Evolutionary conservation across 2,329 filamentous ascomycete genomes (phyloP).

Genomic region (Sclerotinia trifoliorum): DNA sequence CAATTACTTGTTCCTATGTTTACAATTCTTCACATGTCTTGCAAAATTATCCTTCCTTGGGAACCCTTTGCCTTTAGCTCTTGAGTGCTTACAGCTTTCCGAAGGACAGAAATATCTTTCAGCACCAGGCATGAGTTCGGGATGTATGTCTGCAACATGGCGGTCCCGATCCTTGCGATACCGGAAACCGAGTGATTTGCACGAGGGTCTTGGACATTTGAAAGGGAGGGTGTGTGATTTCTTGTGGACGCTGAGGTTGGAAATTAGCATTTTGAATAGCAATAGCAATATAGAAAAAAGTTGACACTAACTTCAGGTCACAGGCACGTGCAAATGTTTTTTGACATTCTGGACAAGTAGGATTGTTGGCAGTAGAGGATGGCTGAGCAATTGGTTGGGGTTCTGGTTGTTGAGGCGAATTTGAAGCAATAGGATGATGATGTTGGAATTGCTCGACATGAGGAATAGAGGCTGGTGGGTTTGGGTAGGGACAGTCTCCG

Average conservation of each 20-base stretch:
- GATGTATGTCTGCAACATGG: neutral
- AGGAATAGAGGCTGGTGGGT: neutral
- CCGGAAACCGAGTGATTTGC: neutral
- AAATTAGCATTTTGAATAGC: neutral
- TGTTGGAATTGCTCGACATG: slow-evolving; percentile 1
- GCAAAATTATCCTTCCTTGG: slow-evolving; percentile 7
- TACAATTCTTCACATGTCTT: slow-evolving; percentile 9
- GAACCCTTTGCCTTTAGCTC: neutral
- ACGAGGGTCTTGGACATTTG: neutral
- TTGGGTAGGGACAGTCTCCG: neutral
- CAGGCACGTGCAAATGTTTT: neutral
- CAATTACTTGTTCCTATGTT: neutral
- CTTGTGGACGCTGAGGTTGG: neutral
- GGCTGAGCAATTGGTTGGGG: neutral
- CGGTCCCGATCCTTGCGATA: neutral
- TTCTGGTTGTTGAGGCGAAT: neutral
- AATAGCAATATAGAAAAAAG: neutral
- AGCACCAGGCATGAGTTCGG: neutral
- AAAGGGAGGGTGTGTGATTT: slow-evolving; percentile 9
- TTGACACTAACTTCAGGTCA: slow-evolving; percentile 16
- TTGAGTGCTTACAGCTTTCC: slow-evolving; percentile 15
- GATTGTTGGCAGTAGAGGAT: neutral
- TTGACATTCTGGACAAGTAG: neutral
- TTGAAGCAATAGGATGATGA: neutral
- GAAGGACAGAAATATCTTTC: neutral